A percentile compares a stretch with the other conserved stretches of the same genome.
Conservation (phyloP, 2,329 filamentous ascomycete species). For the Colletotrichum noveboracense region DNA sequence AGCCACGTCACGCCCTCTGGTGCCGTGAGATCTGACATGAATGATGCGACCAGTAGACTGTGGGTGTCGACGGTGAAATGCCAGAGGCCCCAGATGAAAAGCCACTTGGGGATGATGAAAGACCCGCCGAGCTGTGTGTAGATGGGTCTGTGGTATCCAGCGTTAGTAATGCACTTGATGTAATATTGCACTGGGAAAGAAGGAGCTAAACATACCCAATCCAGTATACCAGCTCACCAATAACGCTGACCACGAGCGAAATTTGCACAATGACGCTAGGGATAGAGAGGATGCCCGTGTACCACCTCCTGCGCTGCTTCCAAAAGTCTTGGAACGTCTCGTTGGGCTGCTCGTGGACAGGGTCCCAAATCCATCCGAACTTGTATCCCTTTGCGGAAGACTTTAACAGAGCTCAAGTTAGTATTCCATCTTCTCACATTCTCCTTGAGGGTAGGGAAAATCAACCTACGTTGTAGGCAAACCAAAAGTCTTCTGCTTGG, state of each 20-base stretch:
- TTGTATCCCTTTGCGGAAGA: not conserved
- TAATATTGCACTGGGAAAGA: accelerated
- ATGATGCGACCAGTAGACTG: not conserved
- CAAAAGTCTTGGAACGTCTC: not conserved
- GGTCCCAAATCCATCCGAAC: not conserved
- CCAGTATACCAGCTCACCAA: not conserved
- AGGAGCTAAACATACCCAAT: not conserved
- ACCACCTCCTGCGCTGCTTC: slow-evolving; percentile 4
- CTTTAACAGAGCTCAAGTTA: not conserved
- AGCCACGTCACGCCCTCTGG: not conserved
- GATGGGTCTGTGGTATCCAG: not conserved
- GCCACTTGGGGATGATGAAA: not conserved
- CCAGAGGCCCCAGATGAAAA: not conserved
- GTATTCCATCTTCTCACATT: accelerated
- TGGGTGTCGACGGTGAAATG: not conserved
- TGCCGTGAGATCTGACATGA: not conserved
- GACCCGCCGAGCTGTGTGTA: not conserved
- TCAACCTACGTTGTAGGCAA: not conserved
- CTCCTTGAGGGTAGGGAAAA: accelerated
- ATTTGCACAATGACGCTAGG: not conserved
- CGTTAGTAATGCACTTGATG: not conserved
- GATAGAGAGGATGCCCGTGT: not conserved
- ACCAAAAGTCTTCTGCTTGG: not conserved
- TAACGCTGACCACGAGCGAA: not conserved
- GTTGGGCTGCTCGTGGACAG: not conserved